Base-by-base conservation (phyloP, 2,329 filamentous ascomycete species). In the Arthrocladium fulminans region DNA sequence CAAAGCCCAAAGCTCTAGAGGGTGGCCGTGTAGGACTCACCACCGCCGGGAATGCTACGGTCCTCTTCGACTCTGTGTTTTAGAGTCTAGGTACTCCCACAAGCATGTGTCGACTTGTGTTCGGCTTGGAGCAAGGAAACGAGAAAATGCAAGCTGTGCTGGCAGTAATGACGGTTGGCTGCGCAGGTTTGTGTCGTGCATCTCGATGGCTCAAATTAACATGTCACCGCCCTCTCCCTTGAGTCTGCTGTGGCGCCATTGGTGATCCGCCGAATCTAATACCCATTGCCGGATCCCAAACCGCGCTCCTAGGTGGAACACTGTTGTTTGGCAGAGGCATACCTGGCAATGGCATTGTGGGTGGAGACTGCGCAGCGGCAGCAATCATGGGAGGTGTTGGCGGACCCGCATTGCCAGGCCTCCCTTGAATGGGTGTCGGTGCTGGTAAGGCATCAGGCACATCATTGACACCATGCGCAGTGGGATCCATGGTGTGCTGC, bases 241-340 rank as follows among this genome's bases (percentile, higher is more conserved):
- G 32, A n/a, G 32, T 15, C 6, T 35, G 32, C 30, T 54, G 55
- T 12, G 39, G 6, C 19, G 20, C 39, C 45, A 45, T 54, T 4
- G 52, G 48, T 10, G 61, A 57, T 20, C 69, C 74, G 1, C 78
- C 79, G 64, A 95, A 94, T 49, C 81, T 82, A 59, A 94, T 92
- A 0, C 84, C 85, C 73, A 86, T 82, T 2, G 83, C 81, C 0
- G 88, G 86, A 48, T 79, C 82, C 88, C 88, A 95, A 63, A 86
- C 80, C 5, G 76, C 68, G 58, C 75, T 65, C 17, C 50, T 50
- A 35, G 20, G 49, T 34, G 10, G 48, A 30, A 8, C 37, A 23
- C 19, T 24, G n/a, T 19, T 27, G 17, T 44, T 44, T 7, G 41
- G 19, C 41, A 44, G 12, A 7, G 24, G 24, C 41, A 44, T 30